A percentile compares a stretch with the other conserved stretches of the same genome.
Conservation (phyloP, 768 basidiomycete species). For the Suillus hirtellus region DNA sequence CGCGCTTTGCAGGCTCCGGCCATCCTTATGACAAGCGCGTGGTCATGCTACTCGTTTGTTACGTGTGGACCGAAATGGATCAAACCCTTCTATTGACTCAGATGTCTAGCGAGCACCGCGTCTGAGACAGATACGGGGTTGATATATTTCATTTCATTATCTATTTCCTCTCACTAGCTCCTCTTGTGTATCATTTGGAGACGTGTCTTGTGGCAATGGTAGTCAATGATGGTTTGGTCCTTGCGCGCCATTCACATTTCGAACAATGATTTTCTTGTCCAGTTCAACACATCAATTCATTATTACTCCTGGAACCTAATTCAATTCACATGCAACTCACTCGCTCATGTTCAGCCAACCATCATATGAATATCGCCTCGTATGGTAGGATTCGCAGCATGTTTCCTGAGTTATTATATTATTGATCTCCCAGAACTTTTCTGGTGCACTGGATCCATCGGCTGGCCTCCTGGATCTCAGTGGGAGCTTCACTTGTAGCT, state of each 20-base stretch:
- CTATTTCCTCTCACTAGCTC: not conserved
- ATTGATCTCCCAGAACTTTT: not conserved
- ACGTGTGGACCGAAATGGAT: constrained; percentile 54
- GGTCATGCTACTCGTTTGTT: constrained; percentile 22
- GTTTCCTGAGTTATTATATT: not conserved
- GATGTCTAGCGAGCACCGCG: constrained; percentile 57
- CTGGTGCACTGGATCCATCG: not conserved
- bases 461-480: not conserved
- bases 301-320: not conserved
- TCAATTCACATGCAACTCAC: not conserved
- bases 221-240: not conserved
- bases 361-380: not conserved
- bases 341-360: not conserved
- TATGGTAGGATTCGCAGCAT: not conserved
- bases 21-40: constrained; percentile 20
- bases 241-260: not conserved
- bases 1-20: constrained; percentile 30
- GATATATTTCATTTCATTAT: constrained; percentile 20
- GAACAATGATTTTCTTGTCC: not conserved
- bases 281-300: not conserved
- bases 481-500: not conserved
- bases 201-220: not conserved
- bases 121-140: constrained; percentile 96
- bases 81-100: constrained; percentile 81
- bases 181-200: not conserved